Percentiles rank a stretch among this genome's conserved stretches.
Conservation (phyloP, 345 rosid genomes). For the Cardamine chenopodiifolia region DNA sequence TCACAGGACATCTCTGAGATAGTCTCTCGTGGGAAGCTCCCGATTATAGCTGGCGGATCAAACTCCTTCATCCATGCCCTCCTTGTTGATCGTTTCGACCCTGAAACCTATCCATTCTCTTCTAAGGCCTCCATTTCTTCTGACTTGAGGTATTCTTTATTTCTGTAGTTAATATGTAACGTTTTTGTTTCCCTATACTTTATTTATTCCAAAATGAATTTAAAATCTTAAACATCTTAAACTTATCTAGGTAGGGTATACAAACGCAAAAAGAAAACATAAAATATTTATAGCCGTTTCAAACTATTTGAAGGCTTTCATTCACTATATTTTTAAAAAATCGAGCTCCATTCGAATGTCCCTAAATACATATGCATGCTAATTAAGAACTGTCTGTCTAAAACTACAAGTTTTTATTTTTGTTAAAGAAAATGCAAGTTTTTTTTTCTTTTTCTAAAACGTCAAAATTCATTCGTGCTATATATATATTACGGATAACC, state of each 20-base stretch:
- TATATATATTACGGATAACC: not conserved
- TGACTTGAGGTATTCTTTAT: constrained; percentile 48
- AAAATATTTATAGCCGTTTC: no score
- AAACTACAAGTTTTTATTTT: not conserved
- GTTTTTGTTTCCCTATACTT: not conserved
- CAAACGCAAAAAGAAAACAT: not conserved
- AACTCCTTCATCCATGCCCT: constrained; percentile 73
- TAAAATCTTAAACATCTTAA: not conserved
- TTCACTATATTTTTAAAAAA: not conserved
- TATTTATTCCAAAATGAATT: not conserved
- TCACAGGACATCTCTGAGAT: constrained; percentile 49
- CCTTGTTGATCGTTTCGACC: constrained; percentile 51
- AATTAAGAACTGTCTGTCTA: not conserved
- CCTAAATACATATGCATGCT: not conserved
- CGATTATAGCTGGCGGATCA: constrained; percentile 82
- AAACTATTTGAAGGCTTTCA: not conserved
- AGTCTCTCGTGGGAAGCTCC: constrained; percentile 55
- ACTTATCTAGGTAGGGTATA: not conserved
- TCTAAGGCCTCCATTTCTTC: constrained; percentile 41
- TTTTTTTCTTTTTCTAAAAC: no score
- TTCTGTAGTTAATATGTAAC: not conserved
- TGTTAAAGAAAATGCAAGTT: no score
- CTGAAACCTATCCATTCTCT: constrained; percentile 49
- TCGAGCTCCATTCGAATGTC: no score
- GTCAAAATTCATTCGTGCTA: not conserved